Evolutionary conservation across 75 land plant species (phyloP).

Genomic region (Chamaecyparis obtusa): DNA sequence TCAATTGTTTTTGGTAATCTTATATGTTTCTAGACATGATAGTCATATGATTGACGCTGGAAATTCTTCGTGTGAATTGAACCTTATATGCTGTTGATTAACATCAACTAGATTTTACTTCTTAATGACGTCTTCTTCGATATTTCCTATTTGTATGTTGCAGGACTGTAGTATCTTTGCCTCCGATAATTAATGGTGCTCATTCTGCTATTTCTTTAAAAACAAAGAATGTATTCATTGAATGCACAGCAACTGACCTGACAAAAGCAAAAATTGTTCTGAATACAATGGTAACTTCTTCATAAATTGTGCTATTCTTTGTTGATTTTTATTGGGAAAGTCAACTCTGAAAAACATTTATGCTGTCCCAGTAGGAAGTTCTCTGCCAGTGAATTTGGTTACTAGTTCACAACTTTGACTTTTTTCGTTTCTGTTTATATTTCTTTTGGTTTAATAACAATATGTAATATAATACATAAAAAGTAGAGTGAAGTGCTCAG

Average conservation of each 20-base stretch:
- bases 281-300: conserved; percentile 74
- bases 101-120: background rate
- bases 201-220: conserved; percentile 91
- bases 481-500: background rate
- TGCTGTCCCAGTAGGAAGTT: background rate
- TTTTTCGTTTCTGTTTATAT: background rate
- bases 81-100: background rate
- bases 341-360: background rate
- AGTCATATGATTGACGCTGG: background rate
- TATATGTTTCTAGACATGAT: background rate
- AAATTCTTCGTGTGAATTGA: background rate
- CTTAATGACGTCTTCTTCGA: background rate
- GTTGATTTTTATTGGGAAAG: background rate
- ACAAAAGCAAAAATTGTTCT: conserved; percentile 95
- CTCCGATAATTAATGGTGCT: conserved; percentile 97
- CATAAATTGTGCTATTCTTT: background rate
- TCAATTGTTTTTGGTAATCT: no score
- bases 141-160: conserved; percentile 10
- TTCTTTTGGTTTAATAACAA: background rate
- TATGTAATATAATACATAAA: background rate
- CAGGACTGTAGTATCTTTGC: conserved; percentile 93
- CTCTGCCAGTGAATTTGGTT: background rate
- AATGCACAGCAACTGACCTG: conserved; percentile 98
- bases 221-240: conserved; percentile 97
- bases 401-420: no score